Evolutionary conservation across 169 alveolate genomes (phyloP).

Genomic region (Plasmodium sp.): DNA sequence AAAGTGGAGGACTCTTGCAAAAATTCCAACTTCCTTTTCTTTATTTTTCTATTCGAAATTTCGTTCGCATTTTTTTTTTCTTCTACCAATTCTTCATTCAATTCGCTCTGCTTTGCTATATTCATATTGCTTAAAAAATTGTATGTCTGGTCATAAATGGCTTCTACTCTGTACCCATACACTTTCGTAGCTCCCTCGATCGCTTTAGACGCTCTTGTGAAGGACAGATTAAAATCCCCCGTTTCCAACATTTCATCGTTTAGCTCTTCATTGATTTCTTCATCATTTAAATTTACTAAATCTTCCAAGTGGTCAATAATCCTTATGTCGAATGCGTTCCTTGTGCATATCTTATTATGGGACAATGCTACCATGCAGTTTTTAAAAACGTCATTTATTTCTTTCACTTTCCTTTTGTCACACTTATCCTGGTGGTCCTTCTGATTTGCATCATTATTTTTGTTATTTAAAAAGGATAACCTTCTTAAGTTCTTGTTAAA

Average conservation of each 20-base stretch:
- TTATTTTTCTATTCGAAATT: conserved; percentile 30
- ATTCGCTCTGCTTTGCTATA: conserved; percentile 73
- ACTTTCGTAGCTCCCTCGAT: conserved; percentile 86
- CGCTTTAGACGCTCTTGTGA: conserved; percentile 84
- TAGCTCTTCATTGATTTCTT: conserved; percentile 79
- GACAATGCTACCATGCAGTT: conserved; percentile 86
- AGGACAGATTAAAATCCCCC: conserved; percentile 75
- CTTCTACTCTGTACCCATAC: conserved; percentile 87
- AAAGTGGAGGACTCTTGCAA: conserved; percentile 67
- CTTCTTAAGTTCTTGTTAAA: conserved; percentile 59
- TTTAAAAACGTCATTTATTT: conserved; percentile 82
- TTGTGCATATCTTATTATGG: conserved; percentile 86
- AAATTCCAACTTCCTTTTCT: conserved; percentile 63
- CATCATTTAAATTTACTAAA: conserved; percentile 83
- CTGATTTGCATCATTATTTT: conserved; percentile 2
- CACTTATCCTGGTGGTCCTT: not conserved
- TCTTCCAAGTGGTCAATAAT: conserved; percentile 89
- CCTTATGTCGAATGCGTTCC: conserved; percentile 89
- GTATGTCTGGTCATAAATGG: conserved; percentile 84
- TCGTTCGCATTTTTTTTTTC: conserved; percentile 39
- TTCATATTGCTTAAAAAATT: conserved; percentile 82
- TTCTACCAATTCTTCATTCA: conserved; percentile 36
- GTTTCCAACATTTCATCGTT: conserved; percentile 65
- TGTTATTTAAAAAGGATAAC: conserved; percentile 43
- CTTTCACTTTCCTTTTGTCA: conserved; percentile 74